phyloP scores from a whole-genome alignment of 305 asterid genomes.

The Fraxinus dipetala region DNA sequence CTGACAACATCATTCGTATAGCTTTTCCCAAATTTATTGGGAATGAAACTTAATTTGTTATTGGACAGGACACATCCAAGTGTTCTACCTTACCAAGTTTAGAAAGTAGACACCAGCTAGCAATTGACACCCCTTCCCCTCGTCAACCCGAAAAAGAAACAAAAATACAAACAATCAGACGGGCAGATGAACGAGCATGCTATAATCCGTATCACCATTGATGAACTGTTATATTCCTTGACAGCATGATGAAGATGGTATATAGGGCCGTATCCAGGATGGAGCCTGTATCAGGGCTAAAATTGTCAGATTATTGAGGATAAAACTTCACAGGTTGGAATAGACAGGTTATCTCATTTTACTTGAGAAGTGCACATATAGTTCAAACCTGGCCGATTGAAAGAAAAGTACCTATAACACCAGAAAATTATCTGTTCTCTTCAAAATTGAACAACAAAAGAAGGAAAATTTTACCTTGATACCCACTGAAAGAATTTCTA shows the following conservation, averaged over 20 bases:
- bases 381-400: constrained; percentile 2
- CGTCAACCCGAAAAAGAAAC: background rate
- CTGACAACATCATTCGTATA: background rate
- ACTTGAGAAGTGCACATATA: background rate
- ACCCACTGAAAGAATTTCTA: constrained; percentile 19
- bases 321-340: background rate
- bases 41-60: background rate
- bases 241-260: constrained; percentile 9
- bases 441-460: background rate
- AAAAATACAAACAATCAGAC: background rate
- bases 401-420: background rate
- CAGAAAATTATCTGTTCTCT: background rate
- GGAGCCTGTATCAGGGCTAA: background rate
- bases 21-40: background rate
- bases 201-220: background rate
- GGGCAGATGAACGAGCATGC: background rate
- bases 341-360: background rate
- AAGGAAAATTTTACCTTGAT: constrained; percentile 10
- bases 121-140: background rate
- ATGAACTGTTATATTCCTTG: background rate
- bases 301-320: background rate
- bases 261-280: background rate
- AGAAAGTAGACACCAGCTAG: background rate
- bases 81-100: background rate
- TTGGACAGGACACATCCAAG: background rate